Evolutionary conservation across 2,329 filamentous ascomycete species (phyloP).

Genomic region (Shiraia bambusicola): DNA sequence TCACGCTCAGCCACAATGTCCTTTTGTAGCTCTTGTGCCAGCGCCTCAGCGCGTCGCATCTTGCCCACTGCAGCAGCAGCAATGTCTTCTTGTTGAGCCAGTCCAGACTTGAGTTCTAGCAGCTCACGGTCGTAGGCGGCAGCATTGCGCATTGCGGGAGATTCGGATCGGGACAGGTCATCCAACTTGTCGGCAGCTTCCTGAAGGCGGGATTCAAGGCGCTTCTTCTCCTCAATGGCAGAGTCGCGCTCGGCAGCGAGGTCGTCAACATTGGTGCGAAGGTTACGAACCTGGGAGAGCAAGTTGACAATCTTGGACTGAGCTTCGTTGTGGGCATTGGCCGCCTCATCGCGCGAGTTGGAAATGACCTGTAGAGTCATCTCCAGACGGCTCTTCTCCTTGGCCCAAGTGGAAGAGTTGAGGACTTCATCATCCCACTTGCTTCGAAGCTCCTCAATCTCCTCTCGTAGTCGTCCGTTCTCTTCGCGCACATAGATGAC

Average conservation of each 20-base stretch:
- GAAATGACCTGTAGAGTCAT: slow-evolving; percentile 85
- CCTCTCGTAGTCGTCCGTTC: slow-evolving; percentile 85
- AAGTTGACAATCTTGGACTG: slow-evolving; percentile 90
- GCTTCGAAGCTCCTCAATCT: slow-evolving; percentile 88
- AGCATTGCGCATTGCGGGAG: slow-evolving; percentile 83
- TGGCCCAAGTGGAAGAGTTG: slow-evolving; percentile 97
- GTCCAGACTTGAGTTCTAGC: slow-evolving; percentile 80
- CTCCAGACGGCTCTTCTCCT: slow-evolving; percentile 92
- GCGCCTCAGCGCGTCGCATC: slow-evolving; percentile 89
- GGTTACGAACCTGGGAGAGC: slow-evolving; percentile 81
- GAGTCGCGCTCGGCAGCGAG: slow-evolving; percentile 81
- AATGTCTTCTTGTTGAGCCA: slow-evolving; percentile 93
- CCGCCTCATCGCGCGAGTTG: slow-evolving; percentile 89
- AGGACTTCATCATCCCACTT: slow-evolving; percentile 99
- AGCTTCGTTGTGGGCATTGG: slow-evolving; percentile 89
- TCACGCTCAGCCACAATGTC: slow-evolving; percentile 88
- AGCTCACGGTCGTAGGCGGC: slow-evolving; percentile 87
- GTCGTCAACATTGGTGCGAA: slow-evolving; percentile 84
- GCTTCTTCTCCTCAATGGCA: slow-evolving; percentile 84
- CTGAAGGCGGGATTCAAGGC: slow-evolving; percentile 77
- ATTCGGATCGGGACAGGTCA: slow-evolving; percentile 81
- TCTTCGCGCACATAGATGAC: slow-evolving; percentile 80
- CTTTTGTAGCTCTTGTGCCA: slow-evolving; percentile 87
- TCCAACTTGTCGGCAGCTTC: slow-evolving; percentile 89
- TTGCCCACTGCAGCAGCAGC: slow-evolving; percentile 90